Percentiles rank a stretch among this genome's conserved stretches.
Conservation (phyloP, 2,329 filamentous ascomycete genomes). For the Colletotrichum sp. region DNA sequence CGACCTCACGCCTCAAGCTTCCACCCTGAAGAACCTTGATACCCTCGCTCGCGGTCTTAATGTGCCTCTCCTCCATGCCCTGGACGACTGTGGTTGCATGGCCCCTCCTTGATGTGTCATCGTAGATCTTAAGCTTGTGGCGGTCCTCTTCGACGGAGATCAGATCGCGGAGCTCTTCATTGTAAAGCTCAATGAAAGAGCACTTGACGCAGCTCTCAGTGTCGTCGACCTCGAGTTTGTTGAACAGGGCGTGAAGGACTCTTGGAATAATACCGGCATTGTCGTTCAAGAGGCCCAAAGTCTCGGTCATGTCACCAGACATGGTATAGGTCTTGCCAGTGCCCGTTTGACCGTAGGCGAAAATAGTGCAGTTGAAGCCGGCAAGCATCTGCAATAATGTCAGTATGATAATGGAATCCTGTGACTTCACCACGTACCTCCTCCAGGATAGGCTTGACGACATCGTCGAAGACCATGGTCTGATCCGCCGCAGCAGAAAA, state of each 20-base stretch:
- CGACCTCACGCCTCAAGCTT: slow-evolving; percentile 95
- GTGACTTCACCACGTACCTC: slow-evolving; percentile 64
- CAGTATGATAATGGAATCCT: not conserved
- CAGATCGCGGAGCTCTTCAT: slow-evolving; percentile 93
- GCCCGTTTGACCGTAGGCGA: slow-evolving; percentile 97
- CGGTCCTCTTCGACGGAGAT: slow-evolving; percentile 77
- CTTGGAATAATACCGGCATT: slow-evolving; percentile 95
- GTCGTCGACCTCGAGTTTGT: slow-evolving; percentile 78
- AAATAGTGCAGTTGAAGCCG: slow-evolving; percentile 98
- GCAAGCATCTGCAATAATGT: slow-evolving; percentile 73
- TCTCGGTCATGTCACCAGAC: slow-evolving; percentile 96
- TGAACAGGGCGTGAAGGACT: slow-evolving; percentile 85
- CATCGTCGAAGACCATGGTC: slow-evolving; percentile 92
- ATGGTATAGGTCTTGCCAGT: slow-evolving; percentile 99
- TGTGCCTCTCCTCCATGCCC: slow-evolving; percentile 96
- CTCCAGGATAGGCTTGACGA: slow-evolving; percentile 89
- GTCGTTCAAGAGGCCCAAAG: slow-evolving; percentile 83
- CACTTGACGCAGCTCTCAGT: slow-evolving; percentile 92
- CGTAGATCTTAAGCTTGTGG: slow-evolving; percentile 92
- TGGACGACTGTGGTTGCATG: slow-evolving; percentile 87
- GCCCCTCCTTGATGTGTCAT: slow-evolving; percentile 87
- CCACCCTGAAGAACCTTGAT: slow-evolving; percentile 89
- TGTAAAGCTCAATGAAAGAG: slow-evolving; percentile 98
- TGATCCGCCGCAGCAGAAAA: slow-evolving; percentile 96
- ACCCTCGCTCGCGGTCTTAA: slow-evolving; percentile 82